phyloP scores from a whole-genome alignment of 805 yeast species.

The Saturnispora halmiae region DNA sequence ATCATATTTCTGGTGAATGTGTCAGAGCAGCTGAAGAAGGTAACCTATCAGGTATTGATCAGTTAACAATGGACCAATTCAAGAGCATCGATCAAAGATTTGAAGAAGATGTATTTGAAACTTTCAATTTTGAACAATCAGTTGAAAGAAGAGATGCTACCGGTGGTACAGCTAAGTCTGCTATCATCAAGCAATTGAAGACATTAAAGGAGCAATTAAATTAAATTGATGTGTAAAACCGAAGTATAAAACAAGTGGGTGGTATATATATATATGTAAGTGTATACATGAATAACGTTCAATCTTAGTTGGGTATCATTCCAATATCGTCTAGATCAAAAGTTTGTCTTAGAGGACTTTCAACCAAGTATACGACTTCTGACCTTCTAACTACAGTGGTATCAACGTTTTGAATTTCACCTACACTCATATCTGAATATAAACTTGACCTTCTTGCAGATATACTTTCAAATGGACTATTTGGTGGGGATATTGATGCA shows the following conservation, averaged over 20 bases:
- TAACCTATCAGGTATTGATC: conserved; percentile 74
- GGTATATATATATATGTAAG: background rate
- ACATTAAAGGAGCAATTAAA: conserved; percentile 19
- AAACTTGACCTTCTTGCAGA: background rate
- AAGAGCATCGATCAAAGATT: conserved; percentile 74
- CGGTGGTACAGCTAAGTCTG: conserved; percentile 93
- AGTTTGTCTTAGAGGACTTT: background rate
- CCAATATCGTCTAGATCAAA: conserved; percentile 3
- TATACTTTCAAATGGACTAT: background rate
- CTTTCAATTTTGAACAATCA: conserved; percentile 86
- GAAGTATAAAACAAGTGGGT: background rate
- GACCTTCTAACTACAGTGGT: background rate
- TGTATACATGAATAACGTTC: background rate
- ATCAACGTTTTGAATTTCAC: background rate
- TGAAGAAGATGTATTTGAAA: conserved; percentile 66
- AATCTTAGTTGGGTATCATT: background rate
- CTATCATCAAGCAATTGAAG: conserved; percentile 68
- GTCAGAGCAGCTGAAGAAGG: conserved; percentile 82
- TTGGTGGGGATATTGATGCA: background rate
- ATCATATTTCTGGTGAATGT: conserved; percentile 97
- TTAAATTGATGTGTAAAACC: background rate
- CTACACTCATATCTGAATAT: background rate
- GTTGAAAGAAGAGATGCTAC: conserved; percentile 95
- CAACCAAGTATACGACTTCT: conserved; percentile 2
- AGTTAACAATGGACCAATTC: conserved; percentile 69